These are phyloP conservation scores for Ganoderma lucidum DNA, from an alignment of 1,284 basidiomycete species.

Conservation along the genomic window DNA sequence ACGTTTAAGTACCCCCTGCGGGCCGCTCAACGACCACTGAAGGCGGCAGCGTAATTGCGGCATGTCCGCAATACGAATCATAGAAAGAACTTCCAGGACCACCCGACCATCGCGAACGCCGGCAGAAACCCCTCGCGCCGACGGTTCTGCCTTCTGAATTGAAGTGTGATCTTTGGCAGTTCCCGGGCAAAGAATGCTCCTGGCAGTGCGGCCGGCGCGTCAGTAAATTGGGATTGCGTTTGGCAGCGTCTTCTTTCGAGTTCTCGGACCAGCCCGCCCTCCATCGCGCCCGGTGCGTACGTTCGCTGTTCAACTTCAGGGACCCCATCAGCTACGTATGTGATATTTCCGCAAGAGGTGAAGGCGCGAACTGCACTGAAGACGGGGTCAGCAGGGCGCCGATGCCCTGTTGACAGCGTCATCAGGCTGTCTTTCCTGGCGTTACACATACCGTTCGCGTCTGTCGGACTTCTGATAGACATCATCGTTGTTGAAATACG, in stretches of 20 bases:
- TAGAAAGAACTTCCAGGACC: slow-evolving; percentile 13
- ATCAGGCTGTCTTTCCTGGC: slow-evolving; percentile 19
- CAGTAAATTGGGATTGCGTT: slow-evolving; percentile 3
- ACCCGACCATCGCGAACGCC: slow-evolving; percentile 8
- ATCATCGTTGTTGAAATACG: slow-evolving; percentile 8
- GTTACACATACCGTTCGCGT: slow-evolving; percentile 10
- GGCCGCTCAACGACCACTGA: slow-evolving; percentile 25
- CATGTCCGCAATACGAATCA: slow-evolving; percentile 26
- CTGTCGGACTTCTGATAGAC: slow-evolving; percentile 19
- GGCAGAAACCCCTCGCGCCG: slow-evolving; percentile 22
- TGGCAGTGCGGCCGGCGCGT: slow-evolving; percentile 7
- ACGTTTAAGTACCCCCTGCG: slow-evolving; percentile 24
- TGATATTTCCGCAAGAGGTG: slow-evolving; percentile 7
- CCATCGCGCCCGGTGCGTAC: background rate
- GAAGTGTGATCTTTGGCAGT: slow-evolving; percentile 12
- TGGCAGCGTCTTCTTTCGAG: slow-evolving; percentile 6
- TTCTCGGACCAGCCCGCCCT: slow-evolving; percentile 3
- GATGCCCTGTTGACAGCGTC: slow-evolving; percentile 22
- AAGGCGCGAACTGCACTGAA: slow-evolving; percentile 7
- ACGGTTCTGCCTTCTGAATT: slow-evolving; percentile 11
- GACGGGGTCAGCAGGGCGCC: background rate
- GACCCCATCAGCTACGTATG: background rate
- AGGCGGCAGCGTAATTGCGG: slow-evolving; percentile 13
- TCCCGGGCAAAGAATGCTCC: slow-evolving; percentile 4
- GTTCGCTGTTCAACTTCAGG: slow-evolving; percentile 8